These are phyloP conservation scores for Exserohilum rostratum DNA, from an alignment of 2,329 filamentous ascomycete genomes.

Conservation along the genomic window DNA sequence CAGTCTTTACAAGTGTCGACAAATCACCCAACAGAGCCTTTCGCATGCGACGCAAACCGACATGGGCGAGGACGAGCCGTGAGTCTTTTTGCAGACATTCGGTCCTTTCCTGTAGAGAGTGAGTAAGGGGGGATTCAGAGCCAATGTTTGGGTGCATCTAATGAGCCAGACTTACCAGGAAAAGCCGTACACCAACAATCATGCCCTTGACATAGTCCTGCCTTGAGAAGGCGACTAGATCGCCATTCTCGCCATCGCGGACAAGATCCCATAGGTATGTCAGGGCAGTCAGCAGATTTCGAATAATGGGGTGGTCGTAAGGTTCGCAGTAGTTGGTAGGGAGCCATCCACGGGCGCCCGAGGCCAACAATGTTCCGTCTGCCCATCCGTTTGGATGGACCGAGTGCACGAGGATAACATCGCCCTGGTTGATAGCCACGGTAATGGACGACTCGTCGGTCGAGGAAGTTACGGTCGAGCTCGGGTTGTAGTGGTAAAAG, in stretches of 20 bases:
- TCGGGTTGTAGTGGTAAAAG: conserved; percentile 89
- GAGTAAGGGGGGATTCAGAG: conserved; percentile 16
- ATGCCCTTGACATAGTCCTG: conserved; percentile 94
- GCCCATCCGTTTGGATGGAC: conserved; percentile 99
- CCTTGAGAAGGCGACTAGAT: conserved; percentile 80
- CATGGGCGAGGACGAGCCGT: conserved; percentile 73
- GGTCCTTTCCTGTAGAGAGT: conserved; percentile 73
- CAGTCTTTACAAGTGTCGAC: conserved; percentile 85
- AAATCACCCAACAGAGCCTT: conserved; percentile 90
- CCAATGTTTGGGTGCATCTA: background rate
- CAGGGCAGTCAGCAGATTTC: conserved; percentile 81
- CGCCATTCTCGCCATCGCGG: conserved; percentile 75
- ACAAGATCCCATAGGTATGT: conserved; percentile 93
- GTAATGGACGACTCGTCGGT: conserved; percentile 72
- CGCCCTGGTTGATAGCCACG: conserved; percentile 84
- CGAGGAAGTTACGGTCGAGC: conserved; percentile 75
- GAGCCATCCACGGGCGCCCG: conserved; percentile 89
- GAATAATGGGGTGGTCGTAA: conserved; percentile 88
- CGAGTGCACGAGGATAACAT: conserved; percentile 92
- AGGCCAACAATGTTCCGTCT: conserved; percentile 86
- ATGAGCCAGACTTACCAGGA: conserved; percentile 68
- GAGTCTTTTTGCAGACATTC: conserved; percentile 87
- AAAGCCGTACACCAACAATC: conserved; percentile 88
- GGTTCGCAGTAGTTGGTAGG: conserved; percentile 98
- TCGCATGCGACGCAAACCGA: conserved; percentile 76